Conservation (phyloP, 2,329 filamentous ascomycete genomes). For the Juglanconis oblonga region DNA sequence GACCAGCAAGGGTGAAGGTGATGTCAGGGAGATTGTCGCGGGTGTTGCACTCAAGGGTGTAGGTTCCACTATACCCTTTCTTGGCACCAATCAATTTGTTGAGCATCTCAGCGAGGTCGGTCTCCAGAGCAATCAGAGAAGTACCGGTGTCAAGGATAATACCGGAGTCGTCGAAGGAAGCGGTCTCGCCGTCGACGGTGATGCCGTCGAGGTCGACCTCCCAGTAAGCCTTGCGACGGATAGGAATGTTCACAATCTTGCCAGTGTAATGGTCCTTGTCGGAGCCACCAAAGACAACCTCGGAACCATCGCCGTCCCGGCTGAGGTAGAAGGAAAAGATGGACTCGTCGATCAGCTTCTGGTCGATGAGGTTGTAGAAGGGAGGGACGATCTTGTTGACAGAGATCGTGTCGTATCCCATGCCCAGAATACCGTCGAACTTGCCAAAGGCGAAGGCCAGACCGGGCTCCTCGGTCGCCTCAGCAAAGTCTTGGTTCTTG, state of each 20-base stretch:
- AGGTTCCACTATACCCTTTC: constrained; percentile 97
- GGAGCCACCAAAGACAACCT: constrained; percentile 85
- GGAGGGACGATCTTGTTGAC: constrained; percentile 93
- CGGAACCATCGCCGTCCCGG: constrained; percentile 72
- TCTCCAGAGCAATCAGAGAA: constrained; percentile 92
- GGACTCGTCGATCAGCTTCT: constrained; percentile 84
- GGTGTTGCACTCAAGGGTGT: constrained; percentile 85
- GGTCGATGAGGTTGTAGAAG: constrained; percentile 93
- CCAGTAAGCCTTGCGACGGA: constrained; percentile 99
- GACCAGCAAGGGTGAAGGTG: constrained; percentile 82
- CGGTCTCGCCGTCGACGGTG: constrained; percentile 79
- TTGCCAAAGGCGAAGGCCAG: constrained; percentile 96
- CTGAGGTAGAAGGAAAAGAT: constrained; percentile 97
- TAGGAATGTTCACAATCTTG: constrained; percentile 87
- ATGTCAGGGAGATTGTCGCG: constrained; percentile 83
- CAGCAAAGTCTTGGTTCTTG: constrained; percentile 89
- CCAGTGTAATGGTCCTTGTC: constrained; percentile 78
- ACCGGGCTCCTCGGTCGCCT: constrained; percentile 92
- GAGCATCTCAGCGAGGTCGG: constrained; percentile 87
- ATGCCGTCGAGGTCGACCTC: constrained; percentile 95
- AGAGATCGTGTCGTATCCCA: constrained; percentile 94
- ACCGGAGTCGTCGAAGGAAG: constrained; percentile 90
- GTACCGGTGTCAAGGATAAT: constrained; percentile 98
- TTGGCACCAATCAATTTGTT: constrained; percentile 98
- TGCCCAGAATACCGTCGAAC: constrained; percentile 94